A percentile compares a stretch with the other conserved stretches of the same genome.
phyloP scores from a whole-genome alignment of 2,329 filamentous ascomycete genomes.

The Botrytis cinerea region DNA sequence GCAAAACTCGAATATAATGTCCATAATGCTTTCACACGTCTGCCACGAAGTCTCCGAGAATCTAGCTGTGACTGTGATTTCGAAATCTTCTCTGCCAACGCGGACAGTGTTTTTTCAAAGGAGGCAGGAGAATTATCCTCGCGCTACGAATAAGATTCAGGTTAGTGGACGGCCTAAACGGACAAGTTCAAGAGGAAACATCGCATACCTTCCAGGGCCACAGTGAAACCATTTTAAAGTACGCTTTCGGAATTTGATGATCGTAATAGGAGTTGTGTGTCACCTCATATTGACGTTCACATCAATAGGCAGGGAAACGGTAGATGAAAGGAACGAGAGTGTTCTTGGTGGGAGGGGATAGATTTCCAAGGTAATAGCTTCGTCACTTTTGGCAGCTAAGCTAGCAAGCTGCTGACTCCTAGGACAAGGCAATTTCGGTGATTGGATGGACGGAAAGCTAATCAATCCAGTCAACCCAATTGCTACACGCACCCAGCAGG shows the following conservation, averaged over 20 bases:
- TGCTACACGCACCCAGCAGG: neutral
- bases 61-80: slow-evolving; percentile 74
- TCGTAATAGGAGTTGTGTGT: neutral
- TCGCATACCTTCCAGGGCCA: slow-evolving; percentile 78
- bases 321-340: neutral
- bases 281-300: slow-evolving; percentile 28
- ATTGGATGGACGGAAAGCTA: slow-evolving; percentile 7
- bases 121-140: slow-evolving; percentile 81
- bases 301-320: neutral
- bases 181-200: slow-evolving; percentile 28
- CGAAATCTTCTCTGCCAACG: slow-evolving; percentile 79
- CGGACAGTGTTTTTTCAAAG: slow-evolving; percentile 88
- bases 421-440: neutral
- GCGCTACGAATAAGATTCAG: slow-evolving; percentile 53
- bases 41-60: slow-evolving; percentile 66
- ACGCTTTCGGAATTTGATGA: slow-evolving; percentile 8
- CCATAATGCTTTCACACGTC: slow-evolving; percentile 81
- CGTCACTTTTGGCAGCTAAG: slow-evolving; percentile 15
- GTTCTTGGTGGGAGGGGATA: slow-evolving; percentile 3
- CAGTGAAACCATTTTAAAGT: slow-evolving; percentile 69
- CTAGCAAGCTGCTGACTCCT: slow-evolving; percentile 2
- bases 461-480: neutral
- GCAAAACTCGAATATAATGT: slow-evolving; percentile 89
- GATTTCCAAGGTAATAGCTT: slow-evolving; percentile 2
- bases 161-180: slow-evolving; percentile 19